Base-by-base conservation (phyloP, 139 green algal species). In the Picochlorum sp. region DNA sequence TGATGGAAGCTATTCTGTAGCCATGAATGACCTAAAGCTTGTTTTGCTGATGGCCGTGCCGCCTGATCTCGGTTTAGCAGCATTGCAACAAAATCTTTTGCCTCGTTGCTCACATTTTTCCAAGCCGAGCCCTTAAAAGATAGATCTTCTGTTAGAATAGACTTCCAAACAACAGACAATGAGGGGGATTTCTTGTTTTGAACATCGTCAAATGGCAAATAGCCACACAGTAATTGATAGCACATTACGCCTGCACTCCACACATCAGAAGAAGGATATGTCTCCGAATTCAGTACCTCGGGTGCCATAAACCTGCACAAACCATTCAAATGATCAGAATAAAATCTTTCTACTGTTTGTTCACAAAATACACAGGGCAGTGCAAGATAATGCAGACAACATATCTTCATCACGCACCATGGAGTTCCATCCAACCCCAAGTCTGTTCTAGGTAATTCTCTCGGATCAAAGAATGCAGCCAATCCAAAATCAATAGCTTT, bases 401-500 rank as follows among this genome's bases (percentile, higher is more conserved):
- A 41, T 4, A 14, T 41, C 34, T 11, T 41, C 34, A 41, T 41
- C 34, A 41, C 34, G 8, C n/a, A 54, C 83, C 87, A 93, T 11
- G 88, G 84, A 14, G 90, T 96, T 52, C 90, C 90, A 62, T 96
- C 88, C 50, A 96, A 68, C 2, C 88, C 88, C 63, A 95, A 74
- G 71, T 95, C 82, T 14, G 64, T 86, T 23, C 85, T 66, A 0
- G 87, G 87, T 64, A 95, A 77, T 30, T 82, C 32, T n/a, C 72
- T 74, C 9, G 82, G 77, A n/a, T 90, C 78, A 61, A 81, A 95
- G 32, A 90, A 90, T 18, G 88, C 83, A 2, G 83, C 84, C 60
- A 96, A 67, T 3, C 89, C 89, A 82, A 96, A 96, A 65, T 96
- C 89, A n/a, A 96, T 92, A 32, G 88, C 90, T 69, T 95, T 95